Percentiles rank a stretch among this genome's conserved stretches.
Conservation (phyloP, 1,284 basidiomycete genomes). For the Takashimella koratensis region DNA sequence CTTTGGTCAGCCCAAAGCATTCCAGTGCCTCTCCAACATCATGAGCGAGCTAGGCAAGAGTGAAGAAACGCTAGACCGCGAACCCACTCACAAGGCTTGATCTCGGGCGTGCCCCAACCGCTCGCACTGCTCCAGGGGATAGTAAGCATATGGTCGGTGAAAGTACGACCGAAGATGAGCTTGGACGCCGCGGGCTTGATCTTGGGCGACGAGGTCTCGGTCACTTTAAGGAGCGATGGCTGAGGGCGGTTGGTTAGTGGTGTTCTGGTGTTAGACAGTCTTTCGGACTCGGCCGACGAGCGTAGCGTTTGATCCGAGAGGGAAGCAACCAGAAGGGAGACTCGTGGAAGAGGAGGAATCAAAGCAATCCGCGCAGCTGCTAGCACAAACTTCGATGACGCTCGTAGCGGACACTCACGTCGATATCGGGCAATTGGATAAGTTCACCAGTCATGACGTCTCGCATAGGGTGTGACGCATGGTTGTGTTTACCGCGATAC, state of each 20-base stretch:
- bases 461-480: slow-evolving; percentile 16
- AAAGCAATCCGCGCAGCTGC: too few species aligned
- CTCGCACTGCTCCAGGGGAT: slow-evolving; percentile 68
- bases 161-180: slow-evolving; percentile 55
- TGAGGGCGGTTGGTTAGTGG: too few species aligned
- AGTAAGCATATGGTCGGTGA: slow-evolving; percentile 89
- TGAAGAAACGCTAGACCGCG: not conserved
- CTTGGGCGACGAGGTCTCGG: slow-evolving; percentile 51
- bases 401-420: too few species aligned
- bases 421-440: slow-evolving; percentile 51
- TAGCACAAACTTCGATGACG: too few species aligned
- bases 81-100: slow-evolving; percentile 68
- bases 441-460: slow-evolving; percentile 55
- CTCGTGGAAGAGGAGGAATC: too few species aligned
- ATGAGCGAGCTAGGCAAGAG: too few species aligned
- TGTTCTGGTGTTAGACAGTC: too few species aligned
- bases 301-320: too few species aligned
- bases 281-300: too few species aligned
- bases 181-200: slow-evolving; percentile 44
- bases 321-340: too few species aligned
- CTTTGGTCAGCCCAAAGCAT: not conserved
- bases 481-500: slow-evolving; percentile 1
- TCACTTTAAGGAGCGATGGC: slow-evolving; percentile 56
- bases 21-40: not conserved
- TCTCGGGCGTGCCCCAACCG: slow-evolving; percentile 81